Base-by-base conservation (phyloP, 306 rosid species). In the Heteromeles arbutifolia region DNA sequence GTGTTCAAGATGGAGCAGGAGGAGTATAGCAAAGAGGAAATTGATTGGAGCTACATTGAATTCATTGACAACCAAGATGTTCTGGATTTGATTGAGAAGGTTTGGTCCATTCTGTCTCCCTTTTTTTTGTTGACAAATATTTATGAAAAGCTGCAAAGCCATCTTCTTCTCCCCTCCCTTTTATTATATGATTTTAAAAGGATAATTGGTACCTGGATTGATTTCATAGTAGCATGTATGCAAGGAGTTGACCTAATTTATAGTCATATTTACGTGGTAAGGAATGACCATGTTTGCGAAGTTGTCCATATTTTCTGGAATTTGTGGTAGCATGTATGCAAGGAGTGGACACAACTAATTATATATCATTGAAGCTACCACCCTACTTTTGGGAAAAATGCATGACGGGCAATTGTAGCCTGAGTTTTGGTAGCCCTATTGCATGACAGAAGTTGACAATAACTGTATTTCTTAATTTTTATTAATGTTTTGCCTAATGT, bases 1-100 rank as follows among this genome's bases (percentile, higher is more conserved):
- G 99, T 95, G 43, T 95, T 95, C 87, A 95, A 95, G 87, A 95
- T 95, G 99, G 97, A 95, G 86, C 97, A 95, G 87, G 97, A 95
- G 67, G 99, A 95, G 84, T 95, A 95, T 82, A 83, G 96, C 72
- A 95, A 82, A 85, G 99, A 95, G 87, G 90, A 90, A 88, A 95
- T 95, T 73, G 87, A 92, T 85, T 95, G 99, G 99, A 95, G 99
- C 86, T 95, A 95, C 81, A 95, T 95, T 83, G 97, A 95, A 84
- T 95, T 92, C 65, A 92, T 95, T 76, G 99, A 95, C 90, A 95
- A 95, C 85, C 97, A 92, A 88, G 97, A 92, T 81, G 99, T 95
- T 74, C 81, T 92, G 71, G 99, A 95, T 86, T 89, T 95, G 85
- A 92, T 95, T n/a, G 99, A 95, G 86, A 92, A 92, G 99, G 99